Conservation (phyloP, 2,329 filamentous ascomycete genomes). For the Escovopsis weberi region DNA sequence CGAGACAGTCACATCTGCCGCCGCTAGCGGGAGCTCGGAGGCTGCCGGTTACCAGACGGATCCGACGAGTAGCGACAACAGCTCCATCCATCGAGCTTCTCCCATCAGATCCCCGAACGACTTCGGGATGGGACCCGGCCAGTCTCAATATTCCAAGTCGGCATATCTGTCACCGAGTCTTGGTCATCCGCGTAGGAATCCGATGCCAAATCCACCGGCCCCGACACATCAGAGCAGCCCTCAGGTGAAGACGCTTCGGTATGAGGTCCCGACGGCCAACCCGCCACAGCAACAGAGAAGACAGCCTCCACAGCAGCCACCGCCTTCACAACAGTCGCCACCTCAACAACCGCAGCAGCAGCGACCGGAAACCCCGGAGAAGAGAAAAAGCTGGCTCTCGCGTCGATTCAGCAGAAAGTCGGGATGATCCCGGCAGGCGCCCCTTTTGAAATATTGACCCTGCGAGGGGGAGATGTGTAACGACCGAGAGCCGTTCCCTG, state of each 20-base stretch:
- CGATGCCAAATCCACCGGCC: slow-evolving; percentile 13
- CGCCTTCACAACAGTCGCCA: slow-evolving; percentile 10
- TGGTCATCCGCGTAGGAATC: slow-evolving; percentile 12
- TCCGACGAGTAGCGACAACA: slow-evolving; percentile 78
- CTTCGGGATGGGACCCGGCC: slow-evolving; percentile 48
- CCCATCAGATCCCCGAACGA: slow-evolving; percentile 41
- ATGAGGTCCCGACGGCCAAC: too few species aligned
- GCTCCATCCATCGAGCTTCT: slow-evolving; percentile 65
- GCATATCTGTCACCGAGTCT: slow-evolving; percentile 22
- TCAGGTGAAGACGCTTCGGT: slow-evolving; percentile 5
- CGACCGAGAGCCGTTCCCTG: not conserved
- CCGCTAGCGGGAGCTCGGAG: slow-evolving; percentile 60
- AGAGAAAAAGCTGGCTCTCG: slow-evolving; percentile 84
- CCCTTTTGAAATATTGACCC: not conserved
- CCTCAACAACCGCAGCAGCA: slow-evolving; percentile 15
- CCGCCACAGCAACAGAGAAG: slow-evolving; percentile 13
- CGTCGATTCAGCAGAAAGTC: slow-evolving; percentile 58
- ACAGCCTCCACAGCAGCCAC: slow-evolving; percentile 13
- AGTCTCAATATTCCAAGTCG: slow-evolving; percentile 27
- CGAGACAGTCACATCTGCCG: slow-evolving; percentile 71
- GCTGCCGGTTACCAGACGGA: slow-evolving; percentile 71
- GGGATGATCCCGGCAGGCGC: not conserved
- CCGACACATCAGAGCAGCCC: slow-evolving; percentile 8
- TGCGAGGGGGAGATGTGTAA: not conserved
- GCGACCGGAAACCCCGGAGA: slow-evolving; percentile 33